A percentile compares a stretch with the other conserved stretches of the same genome.
Evolutionary conservation across 2,329 filamentous ascomycete genomes (phyloP).

Genomic region (Ceratocystis huliohia): DNA sequence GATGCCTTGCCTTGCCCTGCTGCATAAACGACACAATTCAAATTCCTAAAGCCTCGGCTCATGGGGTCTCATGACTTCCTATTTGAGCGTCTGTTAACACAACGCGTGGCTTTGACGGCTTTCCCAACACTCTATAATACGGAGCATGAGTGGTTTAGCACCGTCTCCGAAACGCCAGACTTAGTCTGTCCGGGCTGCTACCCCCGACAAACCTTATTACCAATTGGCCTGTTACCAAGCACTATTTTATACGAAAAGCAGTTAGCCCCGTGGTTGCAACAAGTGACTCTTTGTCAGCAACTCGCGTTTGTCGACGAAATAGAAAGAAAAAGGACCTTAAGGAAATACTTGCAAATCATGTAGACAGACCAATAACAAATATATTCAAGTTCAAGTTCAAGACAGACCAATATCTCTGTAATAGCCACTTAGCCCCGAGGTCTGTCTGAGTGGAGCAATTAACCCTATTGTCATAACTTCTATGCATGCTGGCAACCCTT

Average conservation of each 20-base stretch:
- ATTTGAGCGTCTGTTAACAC: not conserved
- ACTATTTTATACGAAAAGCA: not conserved
- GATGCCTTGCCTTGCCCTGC: not conserved
- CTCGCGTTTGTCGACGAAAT: not conserved
- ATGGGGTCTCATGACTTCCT: not conserved
- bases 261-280: not conserved
- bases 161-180: not conserved
- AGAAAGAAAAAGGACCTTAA: no score
- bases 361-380: no score
- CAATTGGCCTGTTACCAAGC: not conserved
- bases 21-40: not conserved
- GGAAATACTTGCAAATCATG: no score
- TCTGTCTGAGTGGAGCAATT: not conserved
- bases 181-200: not conserved
- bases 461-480: not conserved
- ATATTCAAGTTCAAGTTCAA: no score
- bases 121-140: not conserved
- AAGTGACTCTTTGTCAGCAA: not conserved
- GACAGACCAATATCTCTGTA: no score
- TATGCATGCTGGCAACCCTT: not conserved
- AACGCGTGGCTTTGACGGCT: no score
- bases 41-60: conserved; percentile 5
- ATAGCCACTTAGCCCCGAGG: not conserved
- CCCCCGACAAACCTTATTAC: not conserved
- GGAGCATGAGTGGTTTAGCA: not conserved